Evolutionary conservation across 2,329 filamentous ascomycete genomes (phyloP).

Genomic region (Aspergillus fumigatus): DNA sequence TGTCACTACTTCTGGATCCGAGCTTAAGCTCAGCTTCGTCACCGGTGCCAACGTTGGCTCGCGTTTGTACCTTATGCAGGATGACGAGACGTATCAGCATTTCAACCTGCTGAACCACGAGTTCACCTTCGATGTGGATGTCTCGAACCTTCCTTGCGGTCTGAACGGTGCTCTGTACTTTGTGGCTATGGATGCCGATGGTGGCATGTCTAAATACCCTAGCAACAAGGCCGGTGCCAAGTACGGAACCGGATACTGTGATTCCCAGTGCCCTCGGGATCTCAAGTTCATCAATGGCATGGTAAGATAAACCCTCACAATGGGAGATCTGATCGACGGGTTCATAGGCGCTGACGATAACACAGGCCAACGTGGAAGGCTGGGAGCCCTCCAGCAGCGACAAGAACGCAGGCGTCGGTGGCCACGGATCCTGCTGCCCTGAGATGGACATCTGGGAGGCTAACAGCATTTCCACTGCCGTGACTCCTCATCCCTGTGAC

Average conservation of each 20-base stretch:
- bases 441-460: constrained; percentile 70
- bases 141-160: constrained; percentile 63
- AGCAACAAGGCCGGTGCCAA: constrained; percentile 54
- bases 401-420: constrained; percentile 49
- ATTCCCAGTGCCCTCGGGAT: constrained; percentile 52
- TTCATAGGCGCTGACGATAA: constrained; percentile 3
- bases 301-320: constrained; percentile 5
- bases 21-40: constrained; percentile 47
- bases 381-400: constrained; percentile 51
- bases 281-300: constrained; percentile 42
- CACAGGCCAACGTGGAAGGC: constrained; percentile 49
- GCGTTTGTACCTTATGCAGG: constrained; percentile 61
- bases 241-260: constrained; percentile 61
- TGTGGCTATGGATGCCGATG: constrained; percentile 56
- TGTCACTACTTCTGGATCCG: constrained; percentile 46
- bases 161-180: constrained; percentile 68
- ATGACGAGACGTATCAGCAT: constrained; percentile 58
- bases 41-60: constrained; percentile 43
- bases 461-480: constrained; percentile 59
- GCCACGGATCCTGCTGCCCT: constrained; percentile 57
- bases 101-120: constrained; percentile 63
- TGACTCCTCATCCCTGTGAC: constrained; percentile 62
- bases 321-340: neutral
- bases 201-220: constrained; percentile 49
- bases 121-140: constrained; percentile 68